A percentile compares a stretch with the other conserved stretches of the same genome.
phyloP scores from a whole-genome alignment of 2,329 filamentous ascomycete species.

The Blastomyces parvus region DNA sequence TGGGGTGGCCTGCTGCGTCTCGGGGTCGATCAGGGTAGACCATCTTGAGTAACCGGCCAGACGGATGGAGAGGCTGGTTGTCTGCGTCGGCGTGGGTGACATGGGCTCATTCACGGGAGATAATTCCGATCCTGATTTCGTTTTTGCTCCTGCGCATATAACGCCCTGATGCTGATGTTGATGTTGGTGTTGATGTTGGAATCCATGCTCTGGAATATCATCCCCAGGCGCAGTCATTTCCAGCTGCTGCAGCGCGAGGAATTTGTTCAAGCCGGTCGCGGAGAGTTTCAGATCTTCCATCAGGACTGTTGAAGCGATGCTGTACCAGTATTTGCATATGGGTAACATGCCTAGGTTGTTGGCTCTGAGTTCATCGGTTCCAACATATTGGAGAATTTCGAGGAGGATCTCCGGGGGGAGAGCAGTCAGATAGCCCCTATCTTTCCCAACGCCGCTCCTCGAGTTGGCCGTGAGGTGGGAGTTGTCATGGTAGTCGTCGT shows the following conservation, averaged over 20 bases:
- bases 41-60: background rate
- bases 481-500: background rate
- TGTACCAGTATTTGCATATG: slow-evolving; percentile 8
- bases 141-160: background rate
- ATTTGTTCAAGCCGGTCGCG: slow-evolving; percentile 3
- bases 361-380: slow-evolving; percentile 2
- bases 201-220: background rate
- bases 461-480: background rate
- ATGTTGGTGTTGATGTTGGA: background rate
- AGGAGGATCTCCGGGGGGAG: slow-evolving; percentile 8
- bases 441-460: background rate
- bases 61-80: background rate
- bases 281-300: slow-evolving; percentile 9
- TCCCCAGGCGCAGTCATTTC: background rate
- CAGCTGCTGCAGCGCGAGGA: background rate
- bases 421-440: background rate
- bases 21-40: background rate
- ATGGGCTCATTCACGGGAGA: background rate
- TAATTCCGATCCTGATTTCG: background rate
- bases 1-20: background rate
- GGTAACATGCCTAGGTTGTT: background rate
- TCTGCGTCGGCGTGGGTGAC: background rate
- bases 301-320: slow-evolving; percentile 4
- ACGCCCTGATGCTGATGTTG: background rate
- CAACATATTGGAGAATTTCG: slow-evolving; percentile 4